Conservation (phyloP, 2,329 filamentous ascomycete species). For the Ophiosphaerella korrae region DNA sequence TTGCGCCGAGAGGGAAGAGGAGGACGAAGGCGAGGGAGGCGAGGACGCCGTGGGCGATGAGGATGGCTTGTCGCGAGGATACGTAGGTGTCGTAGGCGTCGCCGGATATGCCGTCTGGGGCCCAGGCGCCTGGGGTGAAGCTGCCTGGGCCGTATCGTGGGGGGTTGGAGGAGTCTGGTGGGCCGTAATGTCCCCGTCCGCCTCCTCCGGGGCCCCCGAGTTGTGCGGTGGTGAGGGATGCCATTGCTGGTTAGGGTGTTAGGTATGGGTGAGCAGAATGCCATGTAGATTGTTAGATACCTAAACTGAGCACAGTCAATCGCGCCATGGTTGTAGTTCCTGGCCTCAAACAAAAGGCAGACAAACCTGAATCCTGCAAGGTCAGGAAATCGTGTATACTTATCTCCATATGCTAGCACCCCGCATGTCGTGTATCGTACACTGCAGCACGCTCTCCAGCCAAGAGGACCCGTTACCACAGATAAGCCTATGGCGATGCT, state of each 20-base stretch:
- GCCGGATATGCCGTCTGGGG: constrained; percentile 2
- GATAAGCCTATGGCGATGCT: constrained; percentile 6
- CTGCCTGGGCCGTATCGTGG: no score
- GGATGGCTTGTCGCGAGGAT: constrained; percentile 12
- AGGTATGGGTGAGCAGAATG: no score
- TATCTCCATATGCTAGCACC: constrained; percentile 6
- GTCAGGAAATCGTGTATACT: constrained; percentile 5
- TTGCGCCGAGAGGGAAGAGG: constrained; percentile 53
- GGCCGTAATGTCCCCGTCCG: no score
- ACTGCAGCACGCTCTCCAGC: constrained; percentile 7
- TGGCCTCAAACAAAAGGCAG: no score
- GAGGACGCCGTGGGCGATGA: constrained; percentile 51
- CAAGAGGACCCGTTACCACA: constrained; percentile 10
- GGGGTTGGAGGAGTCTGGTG: no score
- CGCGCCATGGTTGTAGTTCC: no score
- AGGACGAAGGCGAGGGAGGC: constrained; percentile 51
- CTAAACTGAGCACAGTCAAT: no score
- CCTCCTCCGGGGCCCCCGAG: no score
- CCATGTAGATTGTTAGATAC: no score
- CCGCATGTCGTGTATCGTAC: constrained; percentile 1
- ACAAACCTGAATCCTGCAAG: no score
- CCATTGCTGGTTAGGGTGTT: no score
- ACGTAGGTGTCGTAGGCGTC: constrained; percentile 6
- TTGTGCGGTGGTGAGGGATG: no score
- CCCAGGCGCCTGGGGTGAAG: not conserved